Evolutionary conservation across 805 yeast genomes (phyloP), one percentile per base, ranked within the genome.

Genomic region (Candida sakaeoensis): DNA sequence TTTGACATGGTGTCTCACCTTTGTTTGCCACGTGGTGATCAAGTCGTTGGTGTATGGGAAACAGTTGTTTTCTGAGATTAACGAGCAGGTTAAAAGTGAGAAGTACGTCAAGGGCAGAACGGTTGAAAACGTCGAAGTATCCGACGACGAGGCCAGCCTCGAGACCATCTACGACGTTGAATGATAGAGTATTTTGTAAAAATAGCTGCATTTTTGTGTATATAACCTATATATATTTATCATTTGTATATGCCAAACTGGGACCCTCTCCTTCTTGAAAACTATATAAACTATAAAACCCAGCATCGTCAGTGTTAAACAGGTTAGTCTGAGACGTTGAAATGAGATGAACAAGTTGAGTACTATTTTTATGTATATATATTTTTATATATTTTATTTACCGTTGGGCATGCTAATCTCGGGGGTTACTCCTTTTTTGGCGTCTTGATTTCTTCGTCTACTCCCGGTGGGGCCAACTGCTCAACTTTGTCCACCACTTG

Each of bases 101-200:
- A 68, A 69, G 43, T 79, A 77, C 44, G 77, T 78, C 9, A 68
- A 68, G 37, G 83, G 83, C 1, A 71, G 77, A 49, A 73, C 79
- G 3, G 63, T 77, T 40, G 77, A 75, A 47, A 25, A 33, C 22
- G 44, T 54, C 28, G 56, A 54, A 4, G 14, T 13, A 3, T 18
- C 30, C 5, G 37, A 34, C 17, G 30, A 34, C 6, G 37, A n/a
- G n/a, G n/a, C n/a, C n/a, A n/a, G n/a, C n/a, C n/a, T n/a, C n/a
- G n/a, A n/a, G n/a, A n/a, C n/a, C n/a, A n/a, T n/a, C n/a, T n/a
- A n/a, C n/a, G n/a, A n/a, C n/a, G n/a, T n/a, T n/a, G n/a, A n/a
- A n/a, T n/a, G n/a, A n/a, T n/a, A n/a, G n/a, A n/a, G n/a, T n/a
- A n/a, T n/a, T n/a, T n/a, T n/a, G n/a, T n/a, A n/a, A n/a, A n/a